Base-by-base conservation (phyloP, 495 filamentous ascomycete species). In the Letharia columbiana region DNA sequence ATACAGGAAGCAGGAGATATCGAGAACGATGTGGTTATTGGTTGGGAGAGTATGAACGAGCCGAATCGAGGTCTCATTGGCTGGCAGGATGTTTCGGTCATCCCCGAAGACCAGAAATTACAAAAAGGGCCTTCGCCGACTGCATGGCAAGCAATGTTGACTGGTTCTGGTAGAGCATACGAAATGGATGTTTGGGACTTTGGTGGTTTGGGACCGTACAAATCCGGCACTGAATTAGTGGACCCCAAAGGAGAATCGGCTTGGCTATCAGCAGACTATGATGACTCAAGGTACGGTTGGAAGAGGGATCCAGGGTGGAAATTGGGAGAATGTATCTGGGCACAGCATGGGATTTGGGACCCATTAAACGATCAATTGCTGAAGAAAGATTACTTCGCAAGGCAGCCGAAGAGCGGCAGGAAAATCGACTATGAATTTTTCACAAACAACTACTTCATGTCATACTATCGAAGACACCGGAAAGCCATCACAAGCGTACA, bases 261-360 rank as follows among this genome's bases (percentile, higher is more conserved):
- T 4, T 98, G 95, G 95, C 77, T 98, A 49, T 85, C 91, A 20
- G 80, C 78, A 18, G 85, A 83, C 52, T 89, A 92, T 73, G 88
- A 96, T 72, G 95, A 98, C 63, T 84, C 84, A 4, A 83, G 86
- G 66, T 98, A 98, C 72, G 92, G 91, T 47, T 98, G 91, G 87
- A 90, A 87, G 69, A 84, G 94, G 68, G 92, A 94, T 71, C 83
- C 89, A 17, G 85, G 79, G 12, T 98, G 94, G 94, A 94, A 88
- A 70, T 76, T 98, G 13, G 95, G 93, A 20, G 86, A 95, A 75
- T 97, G 94, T 73, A 68, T 98, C 40, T 98, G 94, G 94, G 94
- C 95, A 17, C 94, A 98, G 69, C 92, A 98, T 76, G 92, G 91
- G 7, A 86, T 98, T 1, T 98, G 94, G 94, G 92, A 98, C 72